Conservation (phyloP, 2,329 filamentous ascomycete genomes). For the Fusarium sambucinum region DNA sequence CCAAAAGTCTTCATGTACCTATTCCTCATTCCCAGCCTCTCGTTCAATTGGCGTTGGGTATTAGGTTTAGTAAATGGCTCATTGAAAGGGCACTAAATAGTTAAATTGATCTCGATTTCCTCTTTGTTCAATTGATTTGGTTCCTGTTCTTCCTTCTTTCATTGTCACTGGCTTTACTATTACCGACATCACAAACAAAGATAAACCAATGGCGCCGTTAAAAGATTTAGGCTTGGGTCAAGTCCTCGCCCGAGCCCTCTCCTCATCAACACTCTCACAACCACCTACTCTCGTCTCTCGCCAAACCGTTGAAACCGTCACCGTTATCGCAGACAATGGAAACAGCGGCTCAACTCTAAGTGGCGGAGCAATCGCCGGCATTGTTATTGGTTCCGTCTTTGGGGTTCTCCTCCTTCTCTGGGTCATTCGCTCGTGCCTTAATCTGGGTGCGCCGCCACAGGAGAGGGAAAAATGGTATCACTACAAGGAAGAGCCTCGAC, state of each 20-base stretch:
- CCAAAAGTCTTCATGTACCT: constrained; percentile 18
- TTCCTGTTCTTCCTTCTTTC: not conserved
- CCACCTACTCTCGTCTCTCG: constrained; percentile 35
- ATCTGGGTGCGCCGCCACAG: constrained; percentile 55
- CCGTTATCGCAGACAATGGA: constrained; percentile 45
- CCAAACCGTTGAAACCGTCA: constrained; percentile 49
- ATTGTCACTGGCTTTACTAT: not conserved
- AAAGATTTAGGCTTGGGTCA: constrained; percentile 29
- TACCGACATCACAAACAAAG: not conserved
- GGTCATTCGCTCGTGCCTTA: constrained; percentile 60
- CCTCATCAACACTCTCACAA: constrained; percentile 27
- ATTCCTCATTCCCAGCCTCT: constrained; percentile 10
- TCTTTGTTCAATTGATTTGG: not conserved
- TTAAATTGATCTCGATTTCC: constrained; percentile 9
- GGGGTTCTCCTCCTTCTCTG: constrained; percentile 57
- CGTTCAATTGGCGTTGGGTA: not conserved
- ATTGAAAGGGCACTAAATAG: not conserved
- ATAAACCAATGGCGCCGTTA: constrained; percentile 37
- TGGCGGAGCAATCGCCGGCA: constrained; percentile 58
- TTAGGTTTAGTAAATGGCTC: constrained; percentile 12
- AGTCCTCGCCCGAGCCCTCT: constrained; percentile 30
- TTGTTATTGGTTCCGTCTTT: constrained; percentile 28
- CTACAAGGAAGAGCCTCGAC: constrained; percentile 45
- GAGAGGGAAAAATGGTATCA: constrained; percentile 52
- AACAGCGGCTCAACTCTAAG: constrained; percentile 48